These are phyloP conservation scores for Nitzschia inconspicua DNA, from an alignment of 108 stramenopile genomes.

Conservation along the genomic window DNA sequence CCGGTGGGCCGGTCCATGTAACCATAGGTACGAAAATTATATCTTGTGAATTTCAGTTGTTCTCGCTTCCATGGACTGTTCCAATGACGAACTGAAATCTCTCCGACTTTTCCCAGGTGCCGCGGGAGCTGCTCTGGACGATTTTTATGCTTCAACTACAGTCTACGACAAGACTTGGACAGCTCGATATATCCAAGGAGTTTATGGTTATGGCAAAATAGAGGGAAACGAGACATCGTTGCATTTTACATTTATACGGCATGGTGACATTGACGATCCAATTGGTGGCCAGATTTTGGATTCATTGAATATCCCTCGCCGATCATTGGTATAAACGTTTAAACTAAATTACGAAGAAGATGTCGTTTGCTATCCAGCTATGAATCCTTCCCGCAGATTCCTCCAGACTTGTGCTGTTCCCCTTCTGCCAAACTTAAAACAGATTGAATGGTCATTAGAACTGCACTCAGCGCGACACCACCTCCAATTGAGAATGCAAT, in stretches of 20 bases:
- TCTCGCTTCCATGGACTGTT: too few relatives aligned
- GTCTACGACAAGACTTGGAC: too few relatives aligned
- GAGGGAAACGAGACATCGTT: conserved; percentile 42
- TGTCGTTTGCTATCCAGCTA: too few relatives aligned
- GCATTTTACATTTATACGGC: conserved; percentile 45
- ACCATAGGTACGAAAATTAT: too few relatives aligned
- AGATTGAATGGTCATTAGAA: conserved; percentile 62
- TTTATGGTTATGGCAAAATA: conserved; percentile 52
- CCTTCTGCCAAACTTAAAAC: conserved; percentile 49
- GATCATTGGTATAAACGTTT: too few relatives aligned
- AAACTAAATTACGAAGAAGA: too few relatives aligned
- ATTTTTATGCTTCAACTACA: too few relatives aligned
- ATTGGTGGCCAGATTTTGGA: conserved; percentile 34
- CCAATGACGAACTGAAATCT: too few relatives aligned
- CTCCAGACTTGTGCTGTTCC: conserved; percentile 44
- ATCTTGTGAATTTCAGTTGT: too few relatives aligned
- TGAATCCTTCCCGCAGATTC: conserved; percentile 50
- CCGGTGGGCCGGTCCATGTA: conserved; percentile 56
- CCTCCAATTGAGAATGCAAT: conserved; percentile 91
- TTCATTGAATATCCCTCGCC: conserved; percentile 12
- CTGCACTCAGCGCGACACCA: conserved; percentile 71
- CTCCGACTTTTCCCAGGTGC: too few relatives aligned
- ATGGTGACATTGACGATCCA: conserved; percentile 10
- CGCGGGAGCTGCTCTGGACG: too few relatives aligned
- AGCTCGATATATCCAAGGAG: too few relatives aligned